A percentile compares a stretch with the other conserved stretches of the same genome.
Conservation (phyloP, 1,284 basidiomycete species). For the Trichosporon asahii region DNA sequence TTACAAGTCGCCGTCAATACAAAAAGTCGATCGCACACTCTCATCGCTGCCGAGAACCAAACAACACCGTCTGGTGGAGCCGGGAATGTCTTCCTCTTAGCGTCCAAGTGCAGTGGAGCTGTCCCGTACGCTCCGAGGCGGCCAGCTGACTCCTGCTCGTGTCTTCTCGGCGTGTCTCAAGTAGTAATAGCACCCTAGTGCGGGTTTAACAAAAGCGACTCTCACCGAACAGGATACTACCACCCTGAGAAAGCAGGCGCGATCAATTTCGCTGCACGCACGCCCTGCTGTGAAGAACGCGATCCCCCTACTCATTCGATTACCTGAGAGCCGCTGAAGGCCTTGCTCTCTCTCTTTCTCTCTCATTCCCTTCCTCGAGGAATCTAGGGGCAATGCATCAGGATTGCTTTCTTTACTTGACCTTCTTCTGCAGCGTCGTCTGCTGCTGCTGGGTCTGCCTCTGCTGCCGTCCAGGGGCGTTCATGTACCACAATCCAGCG, state of each 20-base stretch:
- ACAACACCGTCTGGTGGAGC: not conserved
- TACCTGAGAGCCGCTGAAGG: too few species aligned
- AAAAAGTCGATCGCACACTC: not conserved
- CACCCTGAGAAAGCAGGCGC: not conserved
- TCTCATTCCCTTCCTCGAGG: too few species aligned
- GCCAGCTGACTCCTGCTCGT: too few species aligned
- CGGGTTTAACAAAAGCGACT: too few species aligned
- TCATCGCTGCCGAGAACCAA: not conserved
- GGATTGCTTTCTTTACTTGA: not conserved
- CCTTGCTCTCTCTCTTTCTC: too few species aligned
- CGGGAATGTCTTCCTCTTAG: not conserved
- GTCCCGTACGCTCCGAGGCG: too few species aligned
- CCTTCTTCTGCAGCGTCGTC: not conserved
- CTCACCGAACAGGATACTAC: not conserved
- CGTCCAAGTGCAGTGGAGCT: too few species aligned
- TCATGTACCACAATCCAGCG: slow-evolving; percentile 55
- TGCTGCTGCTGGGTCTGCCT: not conserved
- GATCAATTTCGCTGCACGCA: not conserved
- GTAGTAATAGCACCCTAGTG: too few species aligned
- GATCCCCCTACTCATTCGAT: too few species aligned
- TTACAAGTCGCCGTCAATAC: not conserved
- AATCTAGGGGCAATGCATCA: not conserved
- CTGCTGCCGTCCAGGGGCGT: not conserved
- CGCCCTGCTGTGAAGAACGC: too few species aligned
- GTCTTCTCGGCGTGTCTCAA: not conserved